Evolutionary conservation across 2,329 filamentous ascomycete genomes (phyloP), one percentile per base, ranked within the genome.

Genomic region (Bipolaris bicolor): DNA sequence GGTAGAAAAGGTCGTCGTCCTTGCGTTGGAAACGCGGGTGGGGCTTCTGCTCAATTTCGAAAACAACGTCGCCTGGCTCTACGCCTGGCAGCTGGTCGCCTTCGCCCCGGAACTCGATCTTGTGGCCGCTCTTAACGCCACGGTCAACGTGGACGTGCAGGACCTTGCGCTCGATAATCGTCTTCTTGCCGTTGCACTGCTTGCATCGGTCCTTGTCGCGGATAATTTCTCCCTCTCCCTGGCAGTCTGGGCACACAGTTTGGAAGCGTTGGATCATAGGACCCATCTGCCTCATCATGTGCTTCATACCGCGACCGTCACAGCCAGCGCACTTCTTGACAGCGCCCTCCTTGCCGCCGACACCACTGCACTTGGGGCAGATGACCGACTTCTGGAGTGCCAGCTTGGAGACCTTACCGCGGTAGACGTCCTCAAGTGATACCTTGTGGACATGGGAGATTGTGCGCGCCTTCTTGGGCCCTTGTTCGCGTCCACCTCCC

Each of bases 231-330:
- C 95, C 94, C 79, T 99, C 95, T 63, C 96, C 96, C 70, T 95
- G 94, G 78, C 95, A 99, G 81, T 99, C 96, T 26, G 93, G 91
- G 86, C 95, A 99, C 70, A 97, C 93, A 29, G 94, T 98, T 84
- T 99, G 95, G 88, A 99, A 99, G 57, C 95, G 91, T 82, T 99
- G 96, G 70, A 99, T 98, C 95, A 99, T 99, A 58, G 95, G 95
- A 49, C 95, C 95, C 93, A 99, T 98, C 81, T 99, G 95, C 76
- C 96, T 90, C 95, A 99, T 97, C 94, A 99, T 98, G 39, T 91
- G 97, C 90, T 98, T 98, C 91, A 97, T 97, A 79, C 95, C 95
- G 64, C 90, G 87, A 66, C 95, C 95, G 72, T 96, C 92, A 78
- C 95, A 99, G 73, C 92, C 90, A 39, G 86, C 76, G 80, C 95